Conservation (phyloP, 2,329 filamentous ascomycete species). For the Colletotrichum endophyticum region DNA sequence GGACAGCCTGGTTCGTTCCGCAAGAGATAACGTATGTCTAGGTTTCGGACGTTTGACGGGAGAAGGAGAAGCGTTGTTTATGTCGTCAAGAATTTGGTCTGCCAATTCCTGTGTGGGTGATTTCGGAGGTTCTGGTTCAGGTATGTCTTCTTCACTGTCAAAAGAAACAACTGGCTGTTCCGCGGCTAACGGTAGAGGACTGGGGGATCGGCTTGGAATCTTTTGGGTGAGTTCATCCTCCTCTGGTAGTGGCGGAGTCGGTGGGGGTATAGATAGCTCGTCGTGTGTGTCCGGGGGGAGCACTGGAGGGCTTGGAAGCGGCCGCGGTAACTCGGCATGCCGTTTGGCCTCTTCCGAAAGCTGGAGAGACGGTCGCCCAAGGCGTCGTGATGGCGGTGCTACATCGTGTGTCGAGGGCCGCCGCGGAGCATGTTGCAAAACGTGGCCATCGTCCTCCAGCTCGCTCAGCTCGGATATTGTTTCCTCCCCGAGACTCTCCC, state of each 20-base stretch:
- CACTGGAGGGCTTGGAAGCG: slow-evolving; percentile 7
- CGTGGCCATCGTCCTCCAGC: slow-evolving; percentile 49
- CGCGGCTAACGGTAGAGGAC: slow-evolving; percentile 8
- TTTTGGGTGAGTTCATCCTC: neutral
- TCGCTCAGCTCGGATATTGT: slow-evolving; percentile 57
- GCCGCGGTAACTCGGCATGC: neutral
- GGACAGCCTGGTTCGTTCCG: slow-evolving; percentile 81
- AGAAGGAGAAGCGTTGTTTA: slow-evolving; percentile 61
- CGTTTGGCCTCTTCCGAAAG: neutral
- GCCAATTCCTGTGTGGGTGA: slow-evolving; percentile 57
- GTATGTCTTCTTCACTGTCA: neutral
- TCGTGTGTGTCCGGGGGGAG: slow-evolving; percentile 1
- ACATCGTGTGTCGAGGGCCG: neutral
- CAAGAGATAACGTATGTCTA: slow-evolving; percentile 66
- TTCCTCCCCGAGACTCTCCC: slow-evolving; percentile 29
- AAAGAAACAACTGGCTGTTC: neutral
- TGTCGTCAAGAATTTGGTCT: slow-evolving; percentile 60
- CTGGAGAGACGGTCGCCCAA: neutral
- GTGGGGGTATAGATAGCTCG: slow-evolving; percentile 14
- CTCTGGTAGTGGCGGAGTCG: slow-evolving; percentile 14
- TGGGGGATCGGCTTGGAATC: neutral
- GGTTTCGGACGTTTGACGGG: slow-evolving; percentile 54
- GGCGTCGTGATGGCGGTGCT: neutral
- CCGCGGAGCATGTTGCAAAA: neutral
- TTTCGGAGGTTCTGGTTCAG: slow-evolving; percentile 20